phyloP scores from a whole-genome alignment of 305 asterid species.

The Lippia alba region DNA sequence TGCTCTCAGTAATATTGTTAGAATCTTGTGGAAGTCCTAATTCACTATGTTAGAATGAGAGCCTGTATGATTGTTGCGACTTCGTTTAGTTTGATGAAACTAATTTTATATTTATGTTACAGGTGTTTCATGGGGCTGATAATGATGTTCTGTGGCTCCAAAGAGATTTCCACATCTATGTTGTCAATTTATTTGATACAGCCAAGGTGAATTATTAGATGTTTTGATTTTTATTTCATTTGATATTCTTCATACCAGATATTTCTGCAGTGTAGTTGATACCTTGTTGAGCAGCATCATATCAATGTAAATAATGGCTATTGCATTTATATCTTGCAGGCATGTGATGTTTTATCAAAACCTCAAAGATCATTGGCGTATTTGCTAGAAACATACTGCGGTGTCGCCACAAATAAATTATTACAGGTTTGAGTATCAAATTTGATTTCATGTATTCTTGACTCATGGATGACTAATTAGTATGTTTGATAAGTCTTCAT shows the following conservation, averaged over 20 bases:
- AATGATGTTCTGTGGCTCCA: conserved; percentile 98
- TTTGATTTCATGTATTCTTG: conserved; percentile 18
- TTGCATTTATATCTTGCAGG: conserved; percentile 59
- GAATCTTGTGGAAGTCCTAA: conserved; percentile 3
- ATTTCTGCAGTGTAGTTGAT: conserved; percentile 23
- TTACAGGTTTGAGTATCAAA: conserved; percentile 67
- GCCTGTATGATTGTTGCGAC: conserved; percentile 18
- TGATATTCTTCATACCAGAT: conserved; percentile 17
- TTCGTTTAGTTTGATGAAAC: conserved; percentile 12
- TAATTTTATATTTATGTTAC: conserved; percentile 34
- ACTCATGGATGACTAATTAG: conserved; percentile 9
- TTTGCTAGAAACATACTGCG: conserved; percentile 82
- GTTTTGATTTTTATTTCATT: conserved; percentile 8
- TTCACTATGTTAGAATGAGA: conserved; percentile 8
- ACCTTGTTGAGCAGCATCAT: conserved; percentile 14
- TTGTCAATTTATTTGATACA: conserved; percentile 93
- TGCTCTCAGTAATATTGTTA: conserved; percentile 3
- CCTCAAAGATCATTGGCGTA: conserved; percentile 97
- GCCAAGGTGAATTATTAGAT: conserved; percentile 70
- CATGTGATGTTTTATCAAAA: conserved; percentile 83
- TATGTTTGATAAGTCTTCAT: conserved; percentile 11
- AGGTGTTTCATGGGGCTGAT: conserved; percentile 99
- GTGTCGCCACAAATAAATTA: conserved; percentile 71
- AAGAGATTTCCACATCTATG: conserved; percentile 93
- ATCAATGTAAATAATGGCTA: conserved; percentile 28